Conservation (phyloP, 257 asterid species). For the Verbascum thapsus region DNA sequence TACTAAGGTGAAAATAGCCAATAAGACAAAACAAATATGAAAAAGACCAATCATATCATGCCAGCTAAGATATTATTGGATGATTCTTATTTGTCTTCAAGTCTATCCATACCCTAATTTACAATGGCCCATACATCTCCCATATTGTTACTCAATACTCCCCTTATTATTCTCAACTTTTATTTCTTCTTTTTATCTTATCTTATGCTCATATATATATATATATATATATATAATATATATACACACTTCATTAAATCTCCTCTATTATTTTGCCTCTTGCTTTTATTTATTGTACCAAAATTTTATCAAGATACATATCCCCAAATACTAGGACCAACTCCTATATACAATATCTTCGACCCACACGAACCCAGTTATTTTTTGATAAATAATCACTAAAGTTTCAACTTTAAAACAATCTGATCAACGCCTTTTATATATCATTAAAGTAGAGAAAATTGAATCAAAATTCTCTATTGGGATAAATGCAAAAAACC, state of each 20-base stretch:
- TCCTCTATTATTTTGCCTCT: constrained; percentile 19
- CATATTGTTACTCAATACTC: constrained; percentile 29
- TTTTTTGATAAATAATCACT: neutral
- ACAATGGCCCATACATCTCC: constrained; percentile 68
- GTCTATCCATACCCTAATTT: constrained; percentile 53
- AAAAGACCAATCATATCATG: constrained; percentile 59
- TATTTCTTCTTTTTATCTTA: constrained; percentile 12
- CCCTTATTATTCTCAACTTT: neutral
- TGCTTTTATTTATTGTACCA: constrained; percentile 27
- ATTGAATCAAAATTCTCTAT: no score
- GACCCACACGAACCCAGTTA: no score
- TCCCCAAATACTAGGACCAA: neutral
- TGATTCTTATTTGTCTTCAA: constrained; percentile 36
- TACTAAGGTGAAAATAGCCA: constrained; percentile 24
- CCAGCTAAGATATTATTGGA: constrained; percentile 50
- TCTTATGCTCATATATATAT: neutral
- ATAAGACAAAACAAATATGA: constrained; percentile 49
- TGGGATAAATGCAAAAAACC: no score
- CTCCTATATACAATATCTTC: neutral
- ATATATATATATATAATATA: no score
- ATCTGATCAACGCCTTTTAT: no score
- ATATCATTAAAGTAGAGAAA: no score
- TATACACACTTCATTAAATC: constrained; percentile 20
- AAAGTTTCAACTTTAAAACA: no score
- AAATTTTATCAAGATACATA: neutral